Evolutionary conservation across 2,329 filamentous ascomycete species (phyloP).

Genomic region (Sporothrix humicola): DNA sequence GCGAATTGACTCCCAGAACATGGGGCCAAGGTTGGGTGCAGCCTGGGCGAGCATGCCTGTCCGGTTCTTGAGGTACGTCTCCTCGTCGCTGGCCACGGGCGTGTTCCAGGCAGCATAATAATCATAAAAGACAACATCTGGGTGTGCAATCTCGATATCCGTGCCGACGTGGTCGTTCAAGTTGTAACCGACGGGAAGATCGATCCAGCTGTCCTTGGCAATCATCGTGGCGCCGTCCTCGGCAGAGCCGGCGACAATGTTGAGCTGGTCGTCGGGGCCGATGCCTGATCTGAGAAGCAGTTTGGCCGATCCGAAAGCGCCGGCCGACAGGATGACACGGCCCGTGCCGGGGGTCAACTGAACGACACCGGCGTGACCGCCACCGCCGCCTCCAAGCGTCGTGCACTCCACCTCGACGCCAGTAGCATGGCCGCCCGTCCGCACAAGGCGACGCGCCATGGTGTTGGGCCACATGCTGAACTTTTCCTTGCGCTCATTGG

Average conservation of each 20-base stretch:
- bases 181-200: constrained; percentile 64
- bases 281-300: constrained; percentile 72
- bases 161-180: constrained; percentile 61
- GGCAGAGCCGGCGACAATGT: constrained; percentile 55
- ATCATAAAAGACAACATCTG: constrained; percentile 63
- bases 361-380: constrained; percentile 64
- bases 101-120: constrained; percentile 66
- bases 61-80: constrained; percentile 55
- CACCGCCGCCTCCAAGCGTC: constrained; percentile 45
- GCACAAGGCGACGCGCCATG: constrained; percentile 64
- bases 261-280: constrained; percentile 65
- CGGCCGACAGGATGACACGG: constrained; percentile 70
- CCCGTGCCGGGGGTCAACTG: constrained; percentile 64
- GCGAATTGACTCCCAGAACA: constrained; percentile 63
- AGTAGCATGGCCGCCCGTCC: constrained; percentile 62
- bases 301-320: constrained; percentile 72
- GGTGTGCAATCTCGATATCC: constrained; percentile 53
- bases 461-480: constrained; percentile 68
- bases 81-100: constrained; percentile 52
- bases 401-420: constrained; percentile 63
- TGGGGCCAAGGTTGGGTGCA: constrained; percentile 69
- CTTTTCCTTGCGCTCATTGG: constrained; percentile 51
- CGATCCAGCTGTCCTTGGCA: constrained; percentile 57
- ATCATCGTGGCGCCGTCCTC: constrained; percentile 60
- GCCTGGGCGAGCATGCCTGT: constrained; percentile 68